Base-by-base conservation (phyloP, 176 grass and related monocot species). In the Lolium perenne region DNA sequence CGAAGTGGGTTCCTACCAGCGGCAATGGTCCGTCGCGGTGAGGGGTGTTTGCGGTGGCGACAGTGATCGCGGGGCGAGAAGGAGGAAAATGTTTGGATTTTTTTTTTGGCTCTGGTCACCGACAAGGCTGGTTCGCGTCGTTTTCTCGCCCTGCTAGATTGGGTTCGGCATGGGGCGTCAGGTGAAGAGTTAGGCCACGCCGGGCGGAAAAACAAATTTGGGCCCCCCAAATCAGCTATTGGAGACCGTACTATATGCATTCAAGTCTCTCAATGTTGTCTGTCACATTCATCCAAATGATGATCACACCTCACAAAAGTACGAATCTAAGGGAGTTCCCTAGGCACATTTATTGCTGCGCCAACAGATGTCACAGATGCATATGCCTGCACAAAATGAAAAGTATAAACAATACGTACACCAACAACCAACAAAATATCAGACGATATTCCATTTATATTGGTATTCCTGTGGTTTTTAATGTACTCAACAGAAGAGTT, bases 241-340 rank as follows among this genome's bases (percentile, higher is more conserved):
- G 29, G 29, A 29, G 29, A 29, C 29, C 29, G 29, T 29, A 29
- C 29, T 29, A 88, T 87, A 92, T 80, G 64, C 83, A 94, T 62
- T 95, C 92, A 70, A 90, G 91, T 83, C 78, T 93, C 88, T 82
- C 90, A 85, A 83, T 73, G 85, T 82, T 82, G 62, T 90, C 93
- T 85, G 74, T 84, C 79, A 35, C 74, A 77, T 82, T 93, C 78
- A 25, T 98, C 96, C 67, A 89, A 68, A 74, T 96, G 84, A 54
- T 89, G 81, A 83, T 92, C 92, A 82, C 94, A 86, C 57, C 85
- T 95, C 3, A 89, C 94, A 89, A 99, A 99, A 85, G 89, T 87
- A 43, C 95, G 85, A 48, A 99, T 41, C 5, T 4, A 41, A 99
- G 97, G 97, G 79, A 99, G 97, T 61, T 99, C 90, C 15, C 81